Base-by-base conservation (phyloP, 176 grass and related monocot species). In the Thinopyrum elongatum region DNA sequence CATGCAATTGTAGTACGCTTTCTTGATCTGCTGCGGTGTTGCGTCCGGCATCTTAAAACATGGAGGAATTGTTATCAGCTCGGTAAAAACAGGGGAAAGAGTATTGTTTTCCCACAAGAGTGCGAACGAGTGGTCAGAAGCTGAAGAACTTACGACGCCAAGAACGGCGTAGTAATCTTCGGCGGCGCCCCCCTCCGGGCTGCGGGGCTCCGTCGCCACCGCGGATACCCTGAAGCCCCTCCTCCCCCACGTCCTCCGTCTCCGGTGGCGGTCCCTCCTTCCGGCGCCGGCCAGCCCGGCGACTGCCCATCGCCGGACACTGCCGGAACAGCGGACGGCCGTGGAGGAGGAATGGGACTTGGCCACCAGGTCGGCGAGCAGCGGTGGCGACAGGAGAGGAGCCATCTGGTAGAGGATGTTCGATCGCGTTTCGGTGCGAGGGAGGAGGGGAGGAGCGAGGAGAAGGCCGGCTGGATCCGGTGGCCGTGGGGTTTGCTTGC, bases 1-100 rank as follows among this genome's bases (percentile, higher is more conserved):
- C 97, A 99, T 99, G 83, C 97, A 99, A 80, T 88, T 93, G 75
- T 96, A 99, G 51, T 99, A 99, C 11, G 94, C 94, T 80, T 94
- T 94, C 86, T 95, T 99, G 84, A 99, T 96, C 66, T 99, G 94
- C 87, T 92, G 90, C 2, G 97, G 92, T 41, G 91, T 94, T 44
- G 97, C 97, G 85, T 99, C 94, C 55, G 97, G 94, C 88, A 99
- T 90, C 97, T 99, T 90, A 70, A 85, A 92, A 13, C 60, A 78
- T 15, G 62, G 7, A n/a, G 23, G 10, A 73, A 27, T 35, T 23
- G 12, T 47, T 70, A 9, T 7, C 36, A 67, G 26, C 44, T 44
- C 3, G 27, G 19, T 49, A 61, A 6, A 34, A 34, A 2, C 30
- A 47, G 57, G 13, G 61, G 72, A 68, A 51, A 1, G 0, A 22